Percentiles rank a stretch among this genome's conserved stretches.
Conservation (phyloP, 306 rosid genomes). For the Cucurbita moschata region DNA sequence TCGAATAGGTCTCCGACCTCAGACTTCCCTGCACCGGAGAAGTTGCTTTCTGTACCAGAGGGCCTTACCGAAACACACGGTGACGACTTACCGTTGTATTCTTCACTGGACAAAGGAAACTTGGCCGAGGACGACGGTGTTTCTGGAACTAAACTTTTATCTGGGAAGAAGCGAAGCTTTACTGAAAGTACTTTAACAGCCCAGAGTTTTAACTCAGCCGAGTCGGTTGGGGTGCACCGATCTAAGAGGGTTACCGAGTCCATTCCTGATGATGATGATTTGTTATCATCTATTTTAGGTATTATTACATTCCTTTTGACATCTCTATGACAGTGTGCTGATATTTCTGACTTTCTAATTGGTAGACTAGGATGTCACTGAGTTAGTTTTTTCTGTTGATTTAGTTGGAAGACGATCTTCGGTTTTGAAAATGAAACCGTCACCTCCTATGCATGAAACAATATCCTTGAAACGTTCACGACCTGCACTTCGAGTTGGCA, state of each 20-base stretch:
- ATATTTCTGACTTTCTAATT: not conserved
- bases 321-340: not conserved
- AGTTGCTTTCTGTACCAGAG: conserved; percentile 41
- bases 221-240: conserved; percentile 47
- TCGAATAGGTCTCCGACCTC: conserved; percentile 33
- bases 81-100: conserved; percentile 30
- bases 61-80: conserved; percentile 27
- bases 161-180: conserved; percentile 74
- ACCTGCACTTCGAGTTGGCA: conserved; percentile 38
- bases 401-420: conserved; percentile 87
- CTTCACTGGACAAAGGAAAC: conserved; percentile 50
- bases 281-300: conserved; percentile 97
- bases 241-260: conserved; percentile 48
- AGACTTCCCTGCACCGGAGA: conserved; percentile 66
- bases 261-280: conserved; percentile 89
- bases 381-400: conserved; percentile 20
- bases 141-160: conserved; percentile 21
- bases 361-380: conserved; percentile 11
- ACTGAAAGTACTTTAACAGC: conserved; percentile 67
- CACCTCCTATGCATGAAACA: conserved; percentile 50
- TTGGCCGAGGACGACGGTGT: conserved; percentile 21
- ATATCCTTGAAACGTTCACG: conserved; percentile 43
- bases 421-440: conserved; percentile 64
- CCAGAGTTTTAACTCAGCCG: conserved; percentile 56
- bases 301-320: conserved; percentile 1